Percentiles rank a stretch among this genome's conserved stretches.
Conservation (phyloP, 371 early-diverging fungal genomes). For the Haplosporangium sp. region DNA sequence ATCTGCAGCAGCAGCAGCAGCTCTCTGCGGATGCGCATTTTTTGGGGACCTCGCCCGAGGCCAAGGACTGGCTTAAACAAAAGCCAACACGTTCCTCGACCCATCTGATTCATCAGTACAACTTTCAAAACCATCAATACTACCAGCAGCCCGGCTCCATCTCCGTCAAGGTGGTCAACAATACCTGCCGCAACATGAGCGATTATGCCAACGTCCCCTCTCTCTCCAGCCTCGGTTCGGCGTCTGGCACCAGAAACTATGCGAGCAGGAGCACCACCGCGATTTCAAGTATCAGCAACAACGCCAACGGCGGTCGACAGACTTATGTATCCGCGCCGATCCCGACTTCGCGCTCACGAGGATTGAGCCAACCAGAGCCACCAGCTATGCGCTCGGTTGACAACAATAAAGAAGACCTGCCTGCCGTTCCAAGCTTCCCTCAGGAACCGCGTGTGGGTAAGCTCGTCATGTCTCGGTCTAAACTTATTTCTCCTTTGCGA, state of each 20-base stretch:
- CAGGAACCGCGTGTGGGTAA: constrained; percentile 12
- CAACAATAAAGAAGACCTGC: constrained; percentile 12
- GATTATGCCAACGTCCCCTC: constrained; percentile 34
- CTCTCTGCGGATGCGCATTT: constrained; percentile 22
- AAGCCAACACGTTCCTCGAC: constrained; percentile 48
- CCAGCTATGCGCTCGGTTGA: constrained; percentile 5
- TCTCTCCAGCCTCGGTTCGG: constrained; percentile 6
- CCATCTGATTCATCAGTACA: constrained; percentile 52
- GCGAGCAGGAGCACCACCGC: constrained; percentile 12
- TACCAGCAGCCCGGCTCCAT: constrained; percentile 46
- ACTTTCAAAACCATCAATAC: constrained; percentile 38
- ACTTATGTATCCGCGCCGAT: constrained; percentile 36
- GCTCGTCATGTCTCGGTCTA: constrained; percentile 48
- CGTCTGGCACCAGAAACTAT: constrained; percentile 1
- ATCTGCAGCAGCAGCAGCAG: constrained; percentile 33
- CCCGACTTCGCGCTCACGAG: constrained; percentile 29
- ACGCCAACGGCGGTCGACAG: neutral
- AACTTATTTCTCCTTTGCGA: constrained; percentile 21
- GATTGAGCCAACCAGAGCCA: constrained; percentile 34
- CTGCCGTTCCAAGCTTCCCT: too few species aligned
- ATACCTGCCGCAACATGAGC: constrained; percentile 46
- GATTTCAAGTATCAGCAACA: neutral
- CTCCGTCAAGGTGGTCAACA: constrained; percentile 34
- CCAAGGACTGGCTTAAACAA: constrained; percentile 51
- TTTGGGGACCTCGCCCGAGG: constrained; percentile 50